A percentile compares a stretch with the other conserved stretches of the same genome.
Evolutionary conservation across 2,329 filamentous ascomycete species (phyloP).

Genomic region (Neophaeococcomyces mojaviensis): DNA sequence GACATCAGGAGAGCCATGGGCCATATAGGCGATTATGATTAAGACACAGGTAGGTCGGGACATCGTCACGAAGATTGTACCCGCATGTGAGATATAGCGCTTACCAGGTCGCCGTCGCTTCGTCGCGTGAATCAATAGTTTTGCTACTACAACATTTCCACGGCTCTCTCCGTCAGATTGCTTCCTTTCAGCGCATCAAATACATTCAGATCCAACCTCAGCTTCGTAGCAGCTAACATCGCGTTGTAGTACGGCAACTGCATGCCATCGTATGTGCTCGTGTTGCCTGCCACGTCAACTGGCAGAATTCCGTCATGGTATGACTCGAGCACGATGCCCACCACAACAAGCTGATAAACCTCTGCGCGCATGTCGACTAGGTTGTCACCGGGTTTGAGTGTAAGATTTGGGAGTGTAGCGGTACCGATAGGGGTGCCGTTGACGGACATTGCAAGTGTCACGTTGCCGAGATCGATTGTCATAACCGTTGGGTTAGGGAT

Average conservation of each 20-base stretch:
- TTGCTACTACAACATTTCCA: too few relatives aligned
- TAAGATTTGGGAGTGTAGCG: conserved; percentile 43
- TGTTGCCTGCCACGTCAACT: conserved; percentile 44
- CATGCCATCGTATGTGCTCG: conserved; percentile 41
- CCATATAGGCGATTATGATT: too few relatives aligned
- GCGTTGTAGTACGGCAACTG: conserved; percentile 48
- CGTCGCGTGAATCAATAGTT: too few relatives aligned
- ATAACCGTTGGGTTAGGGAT: conserved; percentile 56
- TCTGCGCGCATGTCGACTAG: conserved; percentile 42
- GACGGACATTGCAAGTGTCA: conserved; percentile 48
- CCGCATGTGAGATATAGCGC: too few relatives aligned
- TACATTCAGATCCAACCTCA: conserved; percentile 42
- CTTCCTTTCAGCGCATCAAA: conserved; percentile 24
- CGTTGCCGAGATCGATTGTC: conserved; percentile 51
- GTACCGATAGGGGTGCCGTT: conserved; percentile 43
- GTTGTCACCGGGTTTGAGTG: conserved; percentile 49
- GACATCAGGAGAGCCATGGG: too few relatives aligned
- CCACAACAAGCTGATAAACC: conserved; percentile 38
- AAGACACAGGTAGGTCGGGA: too few relatives aligned
- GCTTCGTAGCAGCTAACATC: conserved; percentile 41
- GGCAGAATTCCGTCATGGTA: conserved; percentile 41
- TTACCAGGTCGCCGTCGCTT: too few relatives aligned
- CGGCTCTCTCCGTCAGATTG: too few relatives aligned
- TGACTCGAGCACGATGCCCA: conserved; percentile 19
- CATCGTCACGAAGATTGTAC: too few relatives aligned